Base-by-base conservation (phyloP, 768 basidiomycete genomes). In the Mycena chlorophos region DNA sequence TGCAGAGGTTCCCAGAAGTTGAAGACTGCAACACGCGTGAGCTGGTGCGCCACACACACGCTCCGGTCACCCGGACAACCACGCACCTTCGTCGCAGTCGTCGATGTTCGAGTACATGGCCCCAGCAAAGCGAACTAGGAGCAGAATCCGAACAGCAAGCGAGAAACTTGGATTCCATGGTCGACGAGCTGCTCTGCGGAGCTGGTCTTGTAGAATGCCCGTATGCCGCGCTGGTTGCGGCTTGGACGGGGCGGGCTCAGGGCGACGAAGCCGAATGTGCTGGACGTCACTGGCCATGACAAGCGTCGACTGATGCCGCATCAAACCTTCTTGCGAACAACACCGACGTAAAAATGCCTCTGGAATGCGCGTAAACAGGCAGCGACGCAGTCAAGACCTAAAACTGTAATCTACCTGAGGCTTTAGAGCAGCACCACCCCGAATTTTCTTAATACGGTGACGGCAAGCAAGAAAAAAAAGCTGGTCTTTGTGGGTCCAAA, bases 1-100 rank as follows among this genome's bases (percentile, higher is more conserved):
- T 99, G 97, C 16, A 99, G 75, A 19, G 97, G 97, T 67, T 98
- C 97, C 93, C 93, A 98, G 71, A 97, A 99, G 73, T 99, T 99
- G 81, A 87, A 99, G 13, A 97, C 97, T 99, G 51, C 22, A n/a
- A 27, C 13, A 20, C 28, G 27, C 49, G 49, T 23, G 25, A 58
- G 49, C 30, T 55, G 26, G 60, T 50, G 14, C 25, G 39, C 47
- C 22, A 51, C 49, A 42, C 47, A 20, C 37, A 8, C n/a, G 8
- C 17, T 19, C 31, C 26, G 6, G 5, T 10, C 2, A 25, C 47
- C 42, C n/a, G n/a, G n/a, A n/a, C n/a, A n/a, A n/a, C n/a, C n/a
- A n/a, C n/a, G n/a, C 29, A 94, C 96, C 94, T 84, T 99, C 97
- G 66, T 99, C 97, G 60, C 97, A 98, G 67, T 98, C 97, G 65